phyloP scores from a whole-genome alignment of 139 green algal genomes.

The Pseudopediastrum boryanum region DNA sequence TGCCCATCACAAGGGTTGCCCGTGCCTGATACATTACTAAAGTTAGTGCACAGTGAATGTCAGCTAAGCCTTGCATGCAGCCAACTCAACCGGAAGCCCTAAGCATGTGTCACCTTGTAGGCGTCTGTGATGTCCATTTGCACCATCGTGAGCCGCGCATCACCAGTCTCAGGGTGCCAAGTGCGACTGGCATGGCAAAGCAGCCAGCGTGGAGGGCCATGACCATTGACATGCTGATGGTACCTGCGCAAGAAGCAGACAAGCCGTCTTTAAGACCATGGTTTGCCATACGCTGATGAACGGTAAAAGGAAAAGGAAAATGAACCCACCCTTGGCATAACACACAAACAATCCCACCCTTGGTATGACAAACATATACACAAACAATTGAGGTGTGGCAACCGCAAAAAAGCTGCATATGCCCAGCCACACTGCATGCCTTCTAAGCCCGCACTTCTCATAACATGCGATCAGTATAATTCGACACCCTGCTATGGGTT shows the following conservation, averaged over 20 bases:
- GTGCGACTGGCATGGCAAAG: conserved; percentile 26
- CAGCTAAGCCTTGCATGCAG: no score
- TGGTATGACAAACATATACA: neutral
- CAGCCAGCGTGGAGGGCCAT: neutral
- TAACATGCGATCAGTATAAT: no score
- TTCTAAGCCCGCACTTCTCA: no score
- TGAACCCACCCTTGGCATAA: neutral
- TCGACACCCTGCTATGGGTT: no score
- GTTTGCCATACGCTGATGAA: no score
- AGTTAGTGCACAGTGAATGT: no score
- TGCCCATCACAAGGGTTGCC: no score
- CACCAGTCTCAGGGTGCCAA: neutral
- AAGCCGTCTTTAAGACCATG: neutral
- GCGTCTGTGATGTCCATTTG: conserved; percentile 35
- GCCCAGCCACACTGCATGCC: neutral
- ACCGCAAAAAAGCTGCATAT: no score
- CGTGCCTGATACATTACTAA: no score
- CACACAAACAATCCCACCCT: neutral
- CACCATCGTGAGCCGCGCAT: conserved; percentile 8
- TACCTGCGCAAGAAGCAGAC: conserved; percentile 15
- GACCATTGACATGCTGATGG: conserved; percentile 30
- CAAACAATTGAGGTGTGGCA: neutral
- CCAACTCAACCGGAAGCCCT: no score
- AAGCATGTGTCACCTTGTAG: conserved; percentile 26
- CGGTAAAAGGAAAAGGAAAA: neutral